Evolutionary conservation across 768 basidiomycete genomes (phyloP).

Genomic region (Leucocoprinus leucothites): DNA sequence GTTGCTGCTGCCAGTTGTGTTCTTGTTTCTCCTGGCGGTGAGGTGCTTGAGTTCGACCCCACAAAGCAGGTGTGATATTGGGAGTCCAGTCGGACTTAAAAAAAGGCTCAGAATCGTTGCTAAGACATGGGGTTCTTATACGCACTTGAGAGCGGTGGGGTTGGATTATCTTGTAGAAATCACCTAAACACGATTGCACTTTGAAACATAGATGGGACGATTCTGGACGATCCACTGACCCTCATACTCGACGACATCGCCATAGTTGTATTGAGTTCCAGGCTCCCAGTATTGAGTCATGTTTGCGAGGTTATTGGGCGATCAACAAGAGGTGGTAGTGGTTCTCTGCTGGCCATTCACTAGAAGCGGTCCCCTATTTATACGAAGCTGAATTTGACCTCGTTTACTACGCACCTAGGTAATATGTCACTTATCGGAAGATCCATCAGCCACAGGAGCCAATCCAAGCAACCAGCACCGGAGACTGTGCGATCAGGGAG

Average conservation of each 20-base stretch:
- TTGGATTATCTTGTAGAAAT: constrained; percentile 68
- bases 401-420: not conserved
- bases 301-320: constrained; percentile 4
- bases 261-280: constrained; percentile 54
- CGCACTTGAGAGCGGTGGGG: constrained; percentile 65
- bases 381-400: not conserved
- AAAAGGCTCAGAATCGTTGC: not conserved
- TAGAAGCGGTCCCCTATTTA: not conserved
- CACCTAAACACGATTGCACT: constrained; percentile 30
- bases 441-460: not conserved
- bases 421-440: not conserved
- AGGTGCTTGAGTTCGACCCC: constrained; percentile 44
- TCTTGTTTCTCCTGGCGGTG: constrained; percentile 24
- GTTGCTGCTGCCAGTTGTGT: constrained; percentile 23
- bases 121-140: not conserved
- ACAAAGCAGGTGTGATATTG: constrained; percentile 56
- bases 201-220: not conserved
- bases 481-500: not conserved
- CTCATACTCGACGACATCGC: constrained; percentile 53
- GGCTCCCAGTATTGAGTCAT: constrained; percentile 60
- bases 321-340: not conserved
- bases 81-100: constrained; percentile 69
- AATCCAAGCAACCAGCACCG: not conserved
- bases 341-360: not conserved
- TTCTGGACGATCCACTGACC: constrained; percentile 29